A percentile compares a stretch with the other conserved stretches of the same genome.
Evolutionary conservation across 83 land plant species (phyloP).

Genomic region (Diphasiastrum complanatum): DNA sequence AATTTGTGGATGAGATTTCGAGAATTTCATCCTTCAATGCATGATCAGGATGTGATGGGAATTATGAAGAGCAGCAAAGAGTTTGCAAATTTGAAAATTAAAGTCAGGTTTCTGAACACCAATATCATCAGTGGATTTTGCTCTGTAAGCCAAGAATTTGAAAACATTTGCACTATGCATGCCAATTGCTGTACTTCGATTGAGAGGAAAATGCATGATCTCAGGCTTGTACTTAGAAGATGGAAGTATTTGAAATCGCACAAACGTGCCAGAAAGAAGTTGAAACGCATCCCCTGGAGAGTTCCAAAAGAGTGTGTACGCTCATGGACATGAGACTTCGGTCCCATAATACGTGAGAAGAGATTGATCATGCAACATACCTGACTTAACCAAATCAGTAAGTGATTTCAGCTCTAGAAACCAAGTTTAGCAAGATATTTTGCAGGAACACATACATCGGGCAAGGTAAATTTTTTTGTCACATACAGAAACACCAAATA

Average conservation of each 20-base stretch:
- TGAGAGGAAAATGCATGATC: conserved; percentile 1
- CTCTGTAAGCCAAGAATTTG: neutral
- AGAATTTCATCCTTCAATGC: neutral
- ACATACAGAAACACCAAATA: too few species aligned
- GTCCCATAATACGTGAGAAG: too few species aligned
- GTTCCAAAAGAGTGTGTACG: conserved; percentile 12
- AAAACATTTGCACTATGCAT: too few species aligned
- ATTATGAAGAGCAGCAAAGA: neutral
- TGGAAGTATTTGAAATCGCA: neutral
- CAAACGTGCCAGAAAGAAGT: neutral
- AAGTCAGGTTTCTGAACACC: conserved; percentile 2
- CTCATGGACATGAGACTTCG: too few species aligned
- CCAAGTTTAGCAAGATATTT: too few species aligned
- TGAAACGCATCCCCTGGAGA: neutral
- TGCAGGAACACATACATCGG: too few species aligned
- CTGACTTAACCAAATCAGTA: too few species aligned
- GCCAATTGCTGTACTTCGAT: conserved; percentile 8
- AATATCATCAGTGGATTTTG: conserved; percentile 3
- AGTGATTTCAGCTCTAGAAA: too few species aligned
- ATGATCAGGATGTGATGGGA: conserved; percentile 3
- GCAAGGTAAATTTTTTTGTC: too few species aligned
- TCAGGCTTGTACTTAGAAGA: neutral
- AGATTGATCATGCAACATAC: too few species aligned
- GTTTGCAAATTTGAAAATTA: neutral
- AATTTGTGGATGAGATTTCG: conserved; percentile 3